Evolutionary conservation across 257 asterid species (phyloP).

Genomic region (Solanum acaule): DNA sequence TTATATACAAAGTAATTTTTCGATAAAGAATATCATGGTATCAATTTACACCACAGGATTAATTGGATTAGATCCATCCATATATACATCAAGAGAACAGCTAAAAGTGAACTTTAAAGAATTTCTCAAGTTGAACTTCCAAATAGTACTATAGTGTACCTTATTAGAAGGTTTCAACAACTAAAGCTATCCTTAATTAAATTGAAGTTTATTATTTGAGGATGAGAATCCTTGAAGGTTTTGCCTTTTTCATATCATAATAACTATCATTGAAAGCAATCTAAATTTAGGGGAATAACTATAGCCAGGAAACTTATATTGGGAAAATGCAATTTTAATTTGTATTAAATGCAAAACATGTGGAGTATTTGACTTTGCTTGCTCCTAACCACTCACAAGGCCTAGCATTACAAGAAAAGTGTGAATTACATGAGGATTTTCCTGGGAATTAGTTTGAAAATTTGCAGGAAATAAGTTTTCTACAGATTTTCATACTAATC

Average conservation of each 20-base stretch:
- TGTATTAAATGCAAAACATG: constrained; percentile 3
- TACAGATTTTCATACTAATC: too few species aligned
- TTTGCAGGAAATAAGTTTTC: too few species aligned
- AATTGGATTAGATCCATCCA: not conserved
- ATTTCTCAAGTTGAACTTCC: not conserved
- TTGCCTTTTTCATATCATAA: not conserved
- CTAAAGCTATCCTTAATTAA: not conserved
- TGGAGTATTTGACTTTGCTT: not conserved
- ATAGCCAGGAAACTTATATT: not conserved
- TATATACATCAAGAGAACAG: not conserved
- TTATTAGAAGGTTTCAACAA: not conserved
- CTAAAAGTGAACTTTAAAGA: not conserved
- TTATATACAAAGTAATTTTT: not conserved
- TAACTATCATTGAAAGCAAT: not conserved
- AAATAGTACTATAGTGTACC: too few species aligned
- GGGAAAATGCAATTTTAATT: not conserved
- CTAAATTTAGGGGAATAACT: not conserved
- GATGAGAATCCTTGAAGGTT: not conserved
- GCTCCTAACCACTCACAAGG: not conserved
- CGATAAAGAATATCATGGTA: not conserved
- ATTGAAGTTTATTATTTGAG: not conserved
- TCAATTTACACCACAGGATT: not conserved
- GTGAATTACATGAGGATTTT: too few species aligned
- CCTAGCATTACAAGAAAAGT: too few species aligned
- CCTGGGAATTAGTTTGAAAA: too few species aligned